Evolutionary conservation across 345 rosid species (phyloP).

Genomic region (Eucalyptus cladocalyx): DNA sequence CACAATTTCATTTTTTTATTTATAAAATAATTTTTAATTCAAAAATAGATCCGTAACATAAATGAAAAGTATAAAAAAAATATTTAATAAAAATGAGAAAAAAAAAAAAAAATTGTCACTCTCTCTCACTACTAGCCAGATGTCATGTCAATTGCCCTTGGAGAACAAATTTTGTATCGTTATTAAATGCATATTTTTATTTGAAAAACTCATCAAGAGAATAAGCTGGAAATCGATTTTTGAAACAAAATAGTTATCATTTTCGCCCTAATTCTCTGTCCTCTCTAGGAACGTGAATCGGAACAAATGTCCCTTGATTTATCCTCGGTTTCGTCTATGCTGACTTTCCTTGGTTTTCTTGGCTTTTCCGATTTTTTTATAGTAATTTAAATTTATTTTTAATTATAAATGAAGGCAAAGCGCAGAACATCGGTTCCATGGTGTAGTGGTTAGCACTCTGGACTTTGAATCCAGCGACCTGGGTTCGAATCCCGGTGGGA

Average conservation of each 20-base stretch:
- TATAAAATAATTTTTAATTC: too few relatives aligned
- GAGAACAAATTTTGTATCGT: too few relatives aligned
- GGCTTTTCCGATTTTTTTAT: too few relatives aligned
- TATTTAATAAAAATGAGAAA: too few relatives aligned
- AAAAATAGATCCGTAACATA: too few relatives aligned
- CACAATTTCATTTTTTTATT: too few relatives aligned
- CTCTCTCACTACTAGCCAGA: fast-evolving
- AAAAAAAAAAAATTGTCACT: too few relatives aligned
- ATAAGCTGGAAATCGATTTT: fast-evolving
- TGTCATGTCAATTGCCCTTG: too few relatives aligned
- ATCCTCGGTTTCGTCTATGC: not conserved
- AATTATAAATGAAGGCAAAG: fast-evolving
- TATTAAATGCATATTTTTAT: fast-evolving
- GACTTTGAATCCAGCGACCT: slow-evolving; percentile 99
- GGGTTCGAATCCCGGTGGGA: slow-evolving; percentile 98
- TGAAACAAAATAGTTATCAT: too few relatives aligned
- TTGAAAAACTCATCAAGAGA: too few relatives aligned
- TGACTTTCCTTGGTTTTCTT: not conserved
- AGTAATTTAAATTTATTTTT: not conserved
- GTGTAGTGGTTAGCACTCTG: slow-evolving; percentile 99
- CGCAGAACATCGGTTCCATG: slow-evolving; percentile 34
- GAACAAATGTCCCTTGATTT: not conserved
- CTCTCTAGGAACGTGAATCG: not conserved
- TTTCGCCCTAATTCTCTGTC: fast-evolving
- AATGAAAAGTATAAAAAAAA: too few relatives aligned